Base-by-base conservation (phyloP, 345 rosid genomes). In the Sisymbrium altissimum region DNA sequence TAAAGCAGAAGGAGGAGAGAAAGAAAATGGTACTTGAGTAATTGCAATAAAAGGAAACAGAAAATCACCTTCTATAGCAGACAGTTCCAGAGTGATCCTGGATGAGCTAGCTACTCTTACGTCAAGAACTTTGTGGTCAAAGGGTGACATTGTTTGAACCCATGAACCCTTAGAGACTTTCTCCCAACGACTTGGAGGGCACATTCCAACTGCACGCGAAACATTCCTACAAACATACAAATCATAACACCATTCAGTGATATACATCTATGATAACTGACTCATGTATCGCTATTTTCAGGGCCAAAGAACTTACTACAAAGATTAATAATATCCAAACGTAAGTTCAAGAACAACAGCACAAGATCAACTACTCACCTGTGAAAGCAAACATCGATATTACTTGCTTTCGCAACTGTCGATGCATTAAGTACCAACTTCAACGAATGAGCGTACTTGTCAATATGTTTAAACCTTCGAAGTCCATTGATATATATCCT, bases 101-200 rank as follows among this genome's bases (percentile, higher is more conserved):
- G 84, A 78, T 64, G 88, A 78, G 78, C 84, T 73, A 49, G 72
- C 44, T 39, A 80, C 50, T 79, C 98, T 77, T 43, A 94, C 38
- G 67, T 91, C 97, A 70, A 94, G 67, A 52, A 91, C 70, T 82
- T 87, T 94, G 71, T 83, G 87, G 79, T 86, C 97, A 65, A 87
- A 94, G 55, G 99, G 96, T 7, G 99, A 94, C 96, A 91, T 89
- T 9, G 88, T 69, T 59, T 81, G 89, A 70, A 60, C 79, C 99
- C 97, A 91, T 41, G 78, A 75, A 78, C 90, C 90, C 80, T 89
- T 91, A 5, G 82, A 78, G 27, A 82, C 84, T 77, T 91, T 89
- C 82, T 87, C 88, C 99, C 99, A 94, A 75, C 79, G 80, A 48
- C 84, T 79, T 30, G 73, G 84, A 68, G 92, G 80, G 75, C 99